Evolutionary conservation across 106 monocot genomes (phyloP).

Genomic region (Dendrobium nobile): DNA sequence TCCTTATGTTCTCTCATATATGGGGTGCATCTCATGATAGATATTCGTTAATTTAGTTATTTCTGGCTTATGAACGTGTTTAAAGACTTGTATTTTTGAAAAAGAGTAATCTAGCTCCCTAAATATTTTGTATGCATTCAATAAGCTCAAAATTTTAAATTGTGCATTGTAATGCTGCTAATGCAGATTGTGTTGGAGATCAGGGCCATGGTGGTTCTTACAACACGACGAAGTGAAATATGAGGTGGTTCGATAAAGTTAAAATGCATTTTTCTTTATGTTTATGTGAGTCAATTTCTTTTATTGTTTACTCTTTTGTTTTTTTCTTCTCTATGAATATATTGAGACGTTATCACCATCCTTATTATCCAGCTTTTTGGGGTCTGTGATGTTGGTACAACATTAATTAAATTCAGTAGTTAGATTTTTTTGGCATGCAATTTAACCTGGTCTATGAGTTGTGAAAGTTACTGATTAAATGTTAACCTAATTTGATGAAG

Average conservation of each 20-base stretch:
- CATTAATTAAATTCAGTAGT: constrained; percentile 1
- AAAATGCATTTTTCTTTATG: constrained; percentile 1
- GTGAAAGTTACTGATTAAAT: too few species aligned
- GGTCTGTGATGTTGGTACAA: not conserved
- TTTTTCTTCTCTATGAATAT: not conserved
- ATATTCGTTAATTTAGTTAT: not conserved
- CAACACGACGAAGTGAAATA: not conserved
- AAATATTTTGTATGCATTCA: not conserved
- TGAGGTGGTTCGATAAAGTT: not conserved
- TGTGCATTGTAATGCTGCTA: not conserved
- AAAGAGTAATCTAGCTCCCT: not conserved
- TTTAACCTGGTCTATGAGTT: not conserved
- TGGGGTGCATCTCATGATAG: not conserved
- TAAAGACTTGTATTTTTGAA: not conserved
- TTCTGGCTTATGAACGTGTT: not conserved
- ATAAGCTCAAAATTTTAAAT: not conserved
- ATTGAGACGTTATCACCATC: not conserved
- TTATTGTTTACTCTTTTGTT: not conserved
- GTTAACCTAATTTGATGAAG: too few species aligned
- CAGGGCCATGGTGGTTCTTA: constrained; percentile 12
- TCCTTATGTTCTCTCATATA: not conserved
- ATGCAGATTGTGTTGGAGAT: constrained; percentile 9
- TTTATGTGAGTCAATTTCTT: not conserved
- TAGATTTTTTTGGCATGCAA: not conserved
- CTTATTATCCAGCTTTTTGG: not conserved